phyloP scores from a whole-genome alignment of 1,284 basidiomycete genomes.

The Heterobasidion occidentale region DNA sequence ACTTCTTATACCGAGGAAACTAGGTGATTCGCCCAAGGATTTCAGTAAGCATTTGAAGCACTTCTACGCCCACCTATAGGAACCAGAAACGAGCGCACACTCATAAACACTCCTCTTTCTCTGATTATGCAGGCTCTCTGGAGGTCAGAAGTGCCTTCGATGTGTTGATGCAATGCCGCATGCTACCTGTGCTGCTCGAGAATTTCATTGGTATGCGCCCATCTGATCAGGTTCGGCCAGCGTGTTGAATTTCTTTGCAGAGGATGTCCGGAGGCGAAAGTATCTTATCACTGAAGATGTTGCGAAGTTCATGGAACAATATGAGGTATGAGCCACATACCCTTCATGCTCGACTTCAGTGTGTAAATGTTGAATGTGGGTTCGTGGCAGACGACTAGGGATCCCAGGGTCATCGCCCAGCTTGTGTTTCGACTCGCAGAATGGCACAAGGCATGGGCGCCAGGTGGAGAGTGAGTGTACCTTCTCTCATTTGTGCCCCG shows the following conservation, averaged over 20 bases:
- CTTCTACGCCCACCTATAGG: neutral
- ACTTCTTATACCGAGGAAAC: slow-evolving; percentile 44
- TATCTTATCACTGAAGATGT: slow-evolving; percentile 56
- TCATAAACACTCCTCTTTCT: neutral
- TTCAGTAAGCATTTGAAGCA: slow-evolving; percentile 23
- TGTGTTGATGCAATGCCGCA: slow-evolving; percentile 43
- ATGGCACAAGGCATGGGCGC: slow-evolving; percentile 65
- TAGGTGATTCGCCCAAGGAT: slow-evolving; percentile 30
- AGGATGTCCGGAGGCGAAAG: slow-evolving; percentile 54
- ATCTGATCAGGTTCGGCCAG: slow-evolving; percentile 1
- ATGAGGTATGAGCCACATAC: slow-evolving; percentile 37
- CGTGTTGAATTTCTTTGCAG: slow-evolving; percentile 25
- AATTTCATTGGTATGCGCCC: slow-evolving; percentile 50
- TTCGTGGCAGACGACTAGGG: slow-evolving; percentile 31
- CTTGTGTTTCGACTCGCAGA: slow-evolving; percentile 50
- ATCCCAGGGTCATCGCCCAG: slow-evolving; percentile 38
- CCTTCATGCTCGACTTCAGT: neutral
- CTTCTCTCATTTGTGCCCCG: neutral
- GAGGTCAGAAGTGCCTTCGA: slow-evolving; percentile 46
- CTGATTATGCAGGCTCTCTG: slow-evolving; percentile 33
- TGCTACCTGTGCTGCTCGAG: slow-evolving; percentile 56
- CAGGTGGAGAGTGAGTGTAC: slow-evolving; percentile 41
- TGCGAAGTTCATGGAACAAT: slow-evolving; percentile 44
- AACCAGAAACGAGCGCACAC: neutral
- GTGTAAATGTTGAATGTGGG: neutral